These are phyloP conservation scores for Phytophthora gonapodyides DNA, from an alignment of 352 stramenopile genomes.

Conservation along the genomic window DNA sequence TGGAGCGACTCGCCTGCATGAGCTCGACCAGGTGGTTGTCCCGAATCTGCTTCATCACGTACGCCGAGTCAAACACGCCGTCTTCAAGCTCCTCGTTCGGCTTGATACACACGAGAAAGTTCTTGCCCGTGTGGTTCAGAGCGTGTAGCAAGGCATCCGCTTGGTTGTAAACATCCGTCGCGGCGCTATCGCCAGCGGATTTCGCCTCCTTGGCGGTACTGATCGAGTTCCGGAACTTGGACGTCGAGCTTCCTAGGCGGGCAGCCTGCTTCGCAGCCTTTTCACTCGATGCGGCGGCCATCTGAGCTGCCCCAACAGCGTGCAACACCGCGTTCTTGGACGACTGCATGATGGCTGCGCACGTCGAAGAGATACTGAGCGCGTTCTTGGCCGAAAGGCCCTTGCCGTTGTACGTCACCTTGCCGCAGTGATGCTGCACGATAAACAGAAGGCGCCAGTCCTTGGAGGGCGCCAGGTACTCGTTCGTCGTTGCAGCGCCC, in stretches of 20 bases:
- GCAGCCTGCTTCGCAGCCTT: slow-evolving; percentile 46
- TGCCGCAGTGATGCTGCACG: slow-evolving; percentile 70
- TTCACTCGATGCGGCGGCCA: slow-evolving; percentile 59
- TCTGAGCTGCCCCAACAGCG: slow-evolving; percentile 68
- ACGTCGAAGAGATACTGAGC: slow-evolving; percentile 76
- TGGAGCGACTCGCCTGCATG: slow-evolving; percentile 73
- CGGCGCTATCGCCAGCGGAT: slow-evolving; percentile 44
- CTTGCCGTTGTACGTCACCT: slow-evolving; percentile 81
- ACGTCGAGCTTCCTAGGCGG: slow-evolving; percentile 35
- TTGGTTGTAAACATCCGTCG: slow-evolving; percentile 67
- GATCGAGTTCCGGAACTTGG: slow-evolving; percentile 53
- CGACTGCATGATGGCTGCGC: slow-evolving; percentile 83
- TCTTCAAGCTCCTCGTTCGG: slow-evolving; percentile 68
- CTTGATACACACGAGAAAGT: slow-evolving; percentile 87
- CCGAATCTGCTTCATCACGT: slow-evolving; percentile 75
- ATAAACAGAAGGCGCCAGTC: slow-evolving; percentile 82
- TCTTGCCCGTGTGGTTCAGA: slow-evolving; percentile 75
- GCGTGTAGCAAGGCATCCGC: slow-evolving; percentile 69
- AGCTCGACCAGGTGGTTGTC: slow-evolving; percentile 72
- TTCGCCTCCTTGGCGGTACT: slow-evolving; percentile 52
- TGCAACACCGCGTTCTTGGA: slow-evolving; percentile 81
- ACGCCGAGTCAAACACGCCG: slow-evolving; percentile 66
- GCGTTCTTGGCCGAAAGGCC: slow-evolving; percentile 71
- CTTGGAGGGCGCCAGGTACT: slow-evolving; percentile 73
- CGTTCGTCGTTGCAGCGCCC: slow-evolving; percentile 53